These are phyloP conservation scores for Noccaea caerulescens DNA, from an alignment of 345 rosid genomes.

Conservation along the genomic window DNA sequence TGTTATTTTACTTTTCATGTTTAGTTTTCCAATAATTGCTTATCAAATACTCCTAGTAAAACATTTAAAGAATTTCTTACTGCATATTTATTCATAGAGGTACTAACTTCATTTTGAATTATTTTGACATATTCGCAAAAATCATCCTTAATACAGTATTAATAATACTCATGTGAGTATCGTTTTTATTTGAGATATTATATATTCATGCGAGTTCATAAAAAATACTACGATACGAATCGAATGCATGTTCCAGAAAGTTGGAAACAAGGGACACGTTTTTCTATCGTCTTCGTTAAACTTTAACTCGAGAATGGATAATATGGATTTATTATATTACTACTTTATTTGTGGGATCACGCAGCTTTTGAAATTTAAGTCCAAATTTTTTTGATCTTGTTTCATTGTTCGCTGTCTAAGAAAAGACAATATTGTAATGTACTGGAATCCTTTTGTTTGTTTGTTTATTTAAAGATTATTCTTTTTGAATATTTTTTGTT, in stretches of 20 bases:
- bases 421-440: constrained; percentile 35
- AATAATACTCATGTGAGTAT: too few species aligned
- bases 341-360: constrained; percentile 20
- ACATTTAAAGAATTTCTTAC: too few species aligned
- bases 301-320: constrained; percentile 11
- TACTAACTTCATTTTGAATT: too few species aligned
- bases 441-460: constrained; percentile 30
- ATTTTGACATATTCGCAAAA: too few species aligned
- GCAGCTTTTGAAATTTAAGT: constrained; percentile 41
- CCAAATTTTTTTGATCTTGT: constrained; percentile 16
- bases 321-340: constrained; percentile 18
- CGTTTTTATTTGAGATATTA: too few species aligned
- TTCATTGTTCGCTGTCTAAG: constrained; percentile 30
- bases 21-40: too few species aligned
- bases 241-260: constrained; percentile 27
- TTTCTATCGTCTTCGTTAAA: constrained; percentile 6
- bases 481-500: neutral
- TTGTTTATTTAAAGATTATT: constrained; percentile 26
- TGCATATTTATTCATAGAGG: too few species aligned
- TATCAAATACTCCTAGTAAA: too few species aligned
- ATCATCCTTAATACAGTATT: too few species aligned
- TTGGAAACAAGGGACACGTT: constrained; percentile 36
- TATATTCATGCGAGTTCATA: neutral
- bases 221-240: neutral
- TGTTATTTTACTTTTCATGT: neutral